Conservation (phyloP, 176 grass and related monocot species). For the Lolium multiflorum region DNA sequence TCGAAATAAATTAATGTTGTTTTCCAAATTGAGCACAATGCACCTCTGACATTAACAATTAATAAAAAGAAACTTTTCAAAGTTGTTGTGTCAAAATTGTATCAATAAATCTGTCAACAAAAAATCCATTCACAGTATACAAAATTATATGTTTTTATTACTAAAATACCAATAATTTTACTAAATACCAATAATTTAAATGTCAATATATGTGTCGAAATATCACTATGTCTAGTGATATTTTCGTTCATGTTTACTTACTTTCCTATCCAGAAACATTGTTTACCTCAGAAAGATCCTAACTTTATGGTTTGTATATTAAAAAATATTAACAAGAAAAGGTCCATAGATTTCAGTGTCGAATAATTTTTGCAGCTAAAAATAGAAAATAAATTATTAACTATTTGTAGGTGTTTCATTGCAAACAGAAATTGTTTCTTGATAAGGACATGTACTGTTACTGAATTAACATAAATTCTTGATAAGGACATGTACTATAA, state of each 20-base stretch:
- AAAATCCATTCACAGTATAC: neutral
- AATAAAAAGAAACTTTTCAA: neutral
- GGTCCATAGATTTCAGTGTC: no score
- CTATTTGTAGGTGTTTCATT: no score
- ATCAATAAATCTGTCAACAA: neutral
- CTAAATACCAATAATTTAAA: no score
- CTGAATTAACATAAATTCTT: neutral
- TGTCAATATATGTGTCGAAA: no score
- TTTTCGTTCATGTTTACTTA: neutral
- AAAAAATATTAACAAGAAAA: no score
- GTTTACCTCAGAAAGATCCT: neutral
- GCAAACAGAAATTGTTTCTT: no score
- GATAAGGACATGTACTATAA: neutral
- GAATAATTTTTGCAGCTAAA: no score
- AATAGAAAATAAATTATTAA: no score
- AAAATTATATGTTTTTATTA: neutral
- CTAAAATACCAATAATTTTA: neutral
- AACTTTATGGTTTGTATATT: neutral
- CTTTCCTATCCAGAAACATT: neutral
- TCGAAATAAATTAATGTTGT: neutral
- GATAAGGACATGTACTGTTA: no score
- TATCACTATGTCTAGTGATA: neutral
- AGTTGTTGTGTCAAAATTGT: neutral
- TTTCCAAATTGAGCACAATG: neutral
- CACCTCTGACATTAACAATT: neutral